phyloP scores from a whole-genome alignment of 2,329 filamentous ascomycete species.

The Fusarium coffeatum region DNA sequence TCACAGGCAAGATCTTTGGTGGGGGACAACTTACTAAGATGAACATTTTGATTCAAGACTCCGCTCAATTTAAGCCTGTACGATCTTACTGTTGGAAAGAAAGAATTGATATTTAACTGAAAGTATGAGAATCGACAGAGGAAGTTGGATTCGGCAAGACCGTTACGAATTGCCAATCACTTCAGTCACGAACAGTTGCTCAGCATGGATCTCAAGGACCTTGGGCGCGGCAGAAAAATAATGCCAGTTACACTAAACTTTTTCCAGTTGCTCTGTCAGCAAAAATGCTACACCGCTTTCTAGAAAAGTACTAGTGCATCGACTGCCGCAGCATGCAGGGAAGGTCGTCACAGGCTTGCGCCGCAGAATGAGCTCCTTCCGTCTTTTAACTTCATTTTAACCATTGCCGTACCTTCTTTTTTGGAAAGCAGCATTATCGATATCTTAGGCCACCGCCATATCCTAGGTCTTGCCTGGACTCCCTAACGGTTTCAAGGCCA shows the following conservation, averaged over 20 bases:
- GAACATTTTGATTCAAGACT: constrained; percentile 56
- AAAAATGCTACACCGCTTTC: constrained; percentile 17
- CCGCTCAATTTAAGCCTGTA: too few species aligned
- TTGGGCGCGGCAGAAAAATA: constrained; percentile 44
- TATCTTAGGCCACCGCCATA: constrained; percentile 10
- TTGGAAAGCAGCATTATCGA: constrained; percentile 15
- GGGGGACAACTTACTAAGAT: constrained; percentile 56
- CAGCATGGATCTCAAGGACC: constrained; percentile 14
- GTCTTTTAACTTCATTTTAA: constrained; percentile 15
- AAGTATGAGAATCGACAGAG: constrained; percentile 4
- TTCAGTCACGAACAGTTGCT: constrained; percentile 11
- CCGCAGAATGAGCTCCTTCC: constrained; percentile 20
- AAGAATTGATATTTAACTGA: neutral
- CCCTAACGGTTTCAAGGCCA: neutral
- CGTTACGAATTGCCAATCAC: neutral
- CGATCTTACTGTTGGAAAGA: neutral
- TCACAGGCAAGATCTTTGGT: constrained; percentile 11
- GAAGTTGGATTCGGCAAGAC: neutral
- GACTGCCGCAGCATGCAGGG: constrained; percentile 28
- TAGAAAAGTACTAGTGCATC: neutral
- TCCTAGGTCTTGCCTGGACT: neutral
- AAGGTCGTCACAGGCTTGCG: constrained; percentile 29
- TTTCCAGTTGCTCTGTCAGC: neutral
- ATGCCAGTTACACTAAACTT: constrained; percentile 11
- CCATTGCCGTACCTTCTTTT: constrained; percentile 33